A percentile compares a stretch with the other conserved stretches of the same genome.
phyloP scores from a whole-genome alignment of 768 basidiomycete genomes.

The Lactarius vividus region DNA sequence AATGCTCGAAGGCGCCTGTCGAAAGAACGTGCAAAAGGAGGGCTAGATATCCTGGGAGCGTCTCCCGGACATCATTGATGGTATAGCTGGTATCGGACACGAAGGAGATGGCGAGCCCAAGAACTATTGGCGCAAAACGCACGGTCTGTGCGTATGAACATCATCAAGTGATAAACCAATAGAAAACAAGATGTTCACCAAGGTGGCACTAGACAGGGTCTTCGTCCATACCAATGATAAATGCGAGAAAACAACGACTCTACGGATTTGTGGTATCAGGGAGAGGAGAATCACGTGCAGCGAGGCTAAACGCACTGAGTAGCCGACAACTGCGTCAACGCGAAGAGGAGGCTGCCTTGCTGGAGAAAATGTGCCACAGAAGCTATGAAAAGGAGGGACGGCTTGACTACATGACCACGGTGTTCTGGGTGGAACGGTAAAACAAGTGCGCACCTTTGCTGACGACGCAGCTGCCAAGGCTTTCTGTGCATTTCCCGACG shows the following conservation, averaged over 20 bases:
- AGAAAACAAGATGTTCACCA: constrained; percentile 38
- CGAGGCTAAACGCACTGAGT: constrained; percentile 48
- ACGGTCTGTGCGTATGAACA: constrained; percentile 41
- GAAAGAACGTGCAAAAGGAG: constrained; percentile 56
- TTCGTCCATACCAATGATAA: constrained; percentile 68
- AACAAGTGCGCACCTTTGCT: constrained; percentile 37
- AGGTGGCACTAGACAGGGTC: constrained; percentile 47
- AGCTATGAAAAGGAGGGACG: constrained; percentile 66
- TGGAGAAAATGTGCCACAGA: constrained; percentile 68
- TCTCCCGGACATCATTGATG: constrained; percentile 42
- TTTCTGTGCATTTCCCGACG: constrained; percentile 52
- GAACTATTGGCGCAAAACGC: constrained; percentile 45
- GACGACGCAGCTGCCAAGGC: constrained; percentile 46
- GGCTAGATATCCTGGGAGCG: constrained; percentile 65
- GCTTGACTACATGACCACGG: constrained; percentile 41
- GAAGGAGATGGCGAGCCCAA: constrained; percentile 54
- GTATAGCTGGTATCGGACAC: constrained; percentile 51
- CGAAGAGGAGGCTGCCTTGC: constrained; percentile 63
- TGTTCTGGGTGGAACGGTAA: background rate
- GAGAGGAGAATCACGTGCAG: constrained; percentile 4
- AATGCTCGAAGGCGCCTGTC: constrained; percentile 62
- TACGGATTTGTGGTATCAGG: constrained; percentile 33
- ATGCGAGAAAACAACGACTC: constrained; percentile 67
- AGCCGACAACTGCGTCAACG: constrained; percentile 64
- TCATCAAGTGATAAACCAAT: constrained; percentile 11